These are phyloP conservation scores for Kodamaea hsintzibuensis DNA, from an alignment of 805 yeast genomes.

Conservation along the genomic window DNA sequence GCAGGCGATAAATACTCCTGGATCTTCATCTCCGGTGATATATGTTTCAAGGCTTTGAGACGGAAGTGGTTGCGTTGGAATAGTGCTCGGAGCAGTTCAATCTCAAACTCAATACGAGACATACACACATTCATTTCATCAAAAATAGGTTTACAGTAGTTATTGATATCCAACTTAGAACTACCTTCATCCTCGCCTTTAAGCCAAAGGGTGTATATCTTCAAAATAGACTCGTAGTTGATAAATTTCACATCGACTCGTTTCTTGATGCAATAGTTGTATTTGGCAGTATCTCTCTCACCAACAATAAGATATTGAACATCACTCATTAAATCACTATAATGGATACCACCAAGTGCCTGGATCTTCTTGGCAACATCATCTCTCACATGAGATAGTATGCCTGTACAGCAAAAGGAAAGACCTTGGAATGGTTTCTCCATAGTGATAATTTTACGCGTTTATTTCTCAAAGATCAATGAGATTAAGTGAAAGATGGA, in stretches of 20 bases:
- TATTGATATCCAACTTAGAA: constrained; percentile 18
- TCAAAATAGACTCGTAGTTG: constrained; percentile 44
- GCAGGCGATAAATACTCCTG: constrained; percentile 25
- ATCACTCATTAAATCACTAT: constrained; percentile 60
- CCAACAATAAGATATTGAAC: constrained; percentile 64
- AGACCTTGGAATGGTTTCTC: constrained; percentile 46
- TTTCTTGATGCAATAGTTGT: constrained; percentile 48
- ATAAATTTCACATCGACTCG: constrained; percentile 61
- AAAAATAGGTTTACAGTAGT: constrained; percentile 43
- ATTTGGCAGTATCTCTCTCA: constrained; percentile 55
- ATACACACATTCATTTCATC: constrained; percentile 46
- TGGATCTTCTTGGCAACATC: constrained; percentile 47
- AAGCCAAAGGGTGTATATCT: constrained; percentile 53
- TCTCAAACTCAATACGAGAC: constrained; percentile 34
- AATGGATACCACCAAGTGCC: constrained; percentile 60
- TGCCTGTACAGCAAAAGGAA: constrained; percentile 59
- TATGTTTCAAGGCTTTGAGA: constrained; percentile 14
- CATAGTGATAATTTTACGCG: not conserved
- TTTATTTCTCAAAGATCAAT: not conserved
- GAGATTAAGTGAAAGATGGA: not conserved
- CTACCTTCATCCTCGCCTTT: constrained; percentile 44
- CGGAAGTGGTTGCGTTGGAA: constrained; percentile 26
- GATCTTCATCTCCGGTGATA: constrained; percentile 14
- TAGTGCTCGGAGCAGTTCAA: constrained; percentile 11
- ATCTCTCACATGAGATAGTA: constrained; percentile 41